Base-by-base conservation (phyloP, 768 basidiomycete species). In the Mrakia frigida region DNA sequence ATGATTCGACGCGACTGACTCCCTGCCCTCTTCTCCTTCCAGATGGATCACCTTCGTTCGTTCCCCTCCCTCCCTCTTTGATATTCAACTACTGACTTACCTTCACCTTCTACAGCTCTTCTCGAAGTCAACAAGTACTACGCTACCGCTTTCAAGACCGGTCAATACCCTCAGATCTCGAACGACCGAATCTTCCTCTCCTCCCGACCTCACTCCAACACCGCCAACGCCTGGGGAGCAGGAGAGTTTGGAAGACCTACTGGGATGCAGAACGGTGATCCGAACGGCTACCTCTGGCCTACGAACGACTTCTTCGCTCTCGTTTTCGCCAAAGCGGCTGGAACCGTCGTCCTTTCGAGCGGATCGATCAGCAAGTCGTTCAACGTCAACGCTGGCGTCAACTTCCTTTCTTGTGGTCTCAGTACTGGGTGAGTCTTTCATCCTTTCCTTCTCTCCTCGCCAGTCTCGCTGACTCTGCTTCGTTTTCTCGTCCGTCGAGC, bases 201-300 rank as follows among this genome's bases (percentile, higher is more conserved):
- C 81, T 77, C 82, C 37, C 78, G 83, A 74, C 82, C 83, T 25
- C 83, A 83, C 67, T 78, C 82, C 16, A 80, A 79, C 50, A 79
- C 83, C 21, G 90, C 89, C 2, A 82, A 82, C n/a, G 85, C 89
- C 28, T 84, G 84, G 11, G 81, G 86, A 4, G 16, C 46, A 21
- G 89, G 91, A 80, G 81, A 86, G 1, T 85, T 90, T 39, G 86
- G 86, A 13, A 86, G 81, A 43, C 91, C 90, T 2, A 83, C 70
- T 10, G 56, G 56, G 10, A 25, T 25, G 1, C 56, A 56, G n/a
- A 56, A 56, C n/a, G 56, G 56, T 0, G 56, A 56, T 28, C 3
- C 56, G 25, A 56, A 56, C 56, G 56, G 56, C 13, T 56, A 56
- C n/a, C 56, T 56, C 56, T 56, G 56, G 59, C 81, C 82, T 43